Evolutionary conservation across 2,329 filamentous ascomycete genomes (phyloP).

Genomic region (Fusarium pseudonygamai): DNA sequence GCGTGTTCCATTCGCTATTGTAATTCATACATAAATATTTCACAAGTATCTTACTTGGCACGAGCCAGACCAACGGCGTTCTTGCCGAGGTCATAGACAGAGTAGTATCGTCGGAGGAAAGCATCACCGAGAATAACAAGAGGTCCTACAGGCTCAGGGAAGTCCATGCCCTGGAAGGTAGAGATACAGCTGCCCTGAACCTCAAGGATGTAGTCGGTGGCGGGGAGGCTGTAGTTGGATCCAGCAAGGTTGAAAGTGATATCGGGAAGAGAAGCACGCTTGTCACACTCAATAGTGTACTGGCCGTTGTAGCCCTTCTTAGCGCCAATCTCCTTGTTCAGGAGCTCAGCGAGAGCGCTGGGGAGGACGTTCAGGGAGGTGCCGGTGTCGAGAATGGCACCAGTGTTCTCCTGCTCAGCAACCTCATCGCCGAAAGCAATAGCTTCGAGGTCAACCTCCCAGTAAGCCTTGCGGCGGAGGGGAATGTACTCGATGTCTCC

Average conservation of each 20-base stretch:
- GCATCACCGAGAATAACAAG: conserved; percentile 94
- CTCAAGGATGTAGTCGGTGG: conserved; percentile 96
- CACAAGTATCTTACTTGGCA: conserved; percentile 65
- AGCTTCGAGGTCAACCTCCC: conserved; percentile 96
- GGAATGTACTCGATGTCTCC: conserved; percentile 94
- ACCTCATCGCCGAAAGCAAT: conserved; percentile 88
- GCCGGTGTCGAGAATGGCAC: conserved; percentile 96
- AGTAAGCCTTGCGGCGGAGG: conserved; percentile 98
- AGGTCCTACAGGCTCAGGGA: conserved; percentile 86
- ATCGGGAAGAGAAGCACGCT: conserved; percentile 85
- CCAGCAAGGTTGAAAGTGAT: conserved; percentile 90
- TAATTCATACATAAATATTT: conserved; percentile 26
- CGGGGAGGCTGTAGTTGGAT: conserved; percentile 89
- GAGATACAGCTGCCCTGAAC: conserved; percentile 96
- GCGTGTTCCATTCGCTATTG: conserved; percentile 32
- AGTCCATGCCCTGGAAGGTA: conserved; percentile 96
- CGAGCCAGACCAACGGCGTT: conserved; percentile 88
- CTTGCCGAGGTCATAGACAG: conserved; percentile 94
- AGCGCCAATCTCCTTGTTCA: conserved; percentile 97
- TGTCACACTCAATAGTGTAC: conserved; percentile 91
- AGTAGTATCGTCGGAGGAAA: conserved; percentile 89
- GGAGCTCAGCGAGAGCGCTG: conserved; percentile 87
- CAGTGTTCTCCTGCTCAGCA: conserved; percentile 92
- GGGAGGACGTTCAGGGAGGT: conserved; percentile 98
- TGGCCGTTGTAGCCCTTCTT: conserved; percentile 98